Evolutionary conservation across 805 yeast species (phyloP).

Genomic region (Ogataea pilisensis): DNA sequence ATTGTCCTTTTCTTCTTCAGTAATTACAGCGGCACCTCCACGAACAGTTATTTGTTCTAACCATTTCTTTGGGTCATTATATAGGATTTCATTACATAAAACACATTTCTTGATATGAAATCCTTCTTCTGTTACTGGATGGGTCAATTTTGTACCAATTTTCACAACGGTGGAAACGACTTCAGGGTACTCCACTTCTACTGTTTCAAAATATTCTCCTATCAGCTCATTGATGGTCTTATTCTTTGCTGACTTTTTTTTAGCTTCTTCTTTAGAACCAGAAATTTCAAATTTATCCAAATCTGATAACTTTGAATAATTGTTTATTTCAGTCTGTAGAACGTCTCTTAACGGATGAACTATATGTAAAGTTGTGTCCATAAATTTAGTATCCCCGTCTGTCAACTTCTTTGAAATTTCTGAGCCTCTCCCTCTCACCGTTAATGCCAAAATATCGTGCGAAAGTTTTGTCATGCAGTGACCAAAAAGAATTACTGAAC

Average conservation of each 20-base stretch:
- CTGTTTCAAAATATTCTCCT: conserved; percentile 60
- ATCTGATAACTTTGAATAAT: conserved; percentile 43
- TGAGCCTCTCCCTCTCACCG: conserved; percentile 85
- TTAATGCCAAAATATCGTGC: conserved; percentile 68
- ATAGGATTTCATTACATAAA: conserved; percentile 53
- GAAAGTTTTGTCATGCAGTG: conserved; percentile 83
- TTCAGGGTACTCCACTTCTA: conserved; percentile 79
- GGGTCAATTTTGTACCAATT: conserved; percentile 73
- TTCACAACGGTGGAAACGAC: conserved; percentile 90
- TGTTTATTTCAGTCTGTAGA: conserved; percentile 59
- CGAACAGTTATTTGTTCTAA: conserved; percentile 61
- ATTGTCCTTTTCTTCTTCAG: conserved; percentile 38
- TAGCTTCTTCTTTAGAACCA: conserved; percentile 15
- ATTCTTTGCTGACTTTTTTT: conserved; percentile 51
- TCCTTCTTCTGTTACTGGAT: conserved; percentile 32
- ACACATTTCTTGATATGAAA: conserved; percentile 37
- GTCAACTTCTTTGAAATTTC: conserved; percentile 50
- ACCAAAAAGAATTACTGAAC: conserved; percentile 64
- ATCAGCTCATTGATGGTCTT: conserved; percentile 82
- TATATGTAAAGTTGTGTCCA: conserved; percentile 36
- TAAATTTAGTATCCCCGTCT: conserved; percentile 35
- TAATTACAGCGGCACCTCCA: conserved; percentile 45
- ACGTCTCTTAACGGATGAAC: conserved; percentile 76
- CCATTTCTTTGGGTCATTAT: conserved; percentile 63
- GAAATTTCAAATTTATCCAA: conserved; percentile 33